These are phyloP conservation scores for Euphrasia arctica DNA, from an alignment of 305 asterid genomes.

Conservation along the genomic window DNA sequence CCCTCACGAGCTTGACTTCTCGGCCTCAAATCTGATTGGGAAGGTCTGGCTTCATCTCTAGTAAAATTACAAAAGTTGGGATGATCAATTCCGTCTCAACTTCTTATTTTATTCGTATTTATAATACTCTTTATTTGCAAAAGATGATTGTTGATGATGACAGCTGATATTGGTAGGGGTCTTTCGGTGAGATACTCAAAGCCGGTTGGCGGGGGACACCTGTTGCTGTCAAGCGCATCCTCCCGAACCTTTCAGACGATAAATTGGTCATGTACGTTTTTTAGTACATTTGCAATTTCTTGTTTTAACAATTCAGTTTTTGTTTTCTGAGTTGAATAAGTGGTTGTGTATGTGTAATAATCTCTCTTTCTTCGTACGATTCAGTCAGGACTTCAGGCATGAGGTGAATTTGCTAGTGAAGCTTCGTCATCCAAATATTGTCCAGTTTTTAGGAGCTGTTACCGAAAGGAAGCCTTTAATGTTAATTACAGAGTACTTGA, in stretches of 20 bases:
- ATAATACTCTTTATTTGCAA: conserved; percentile 21
- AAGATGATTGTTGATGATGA: conserved; percentile 32
- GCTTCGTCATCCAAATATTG: conserved; percentile 99
- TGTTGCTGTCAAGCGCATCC: conserved; percentile 93
- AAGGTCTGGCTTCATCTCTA: conserved; percentile 52
- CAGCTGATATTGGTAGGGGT: conserved; percentile 62
- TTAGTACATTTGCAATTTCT: conserved; percentile 1
- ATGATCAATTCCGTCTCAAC: not conserved
- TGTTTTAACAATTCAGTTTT: conserved; percentile 4
- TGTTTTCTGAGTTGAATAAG: not conserved
- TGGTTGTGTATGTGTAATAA: too few relatives aligned
- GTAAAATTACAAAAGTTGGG: not conserved
- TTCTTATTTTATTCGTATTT: not conserved
- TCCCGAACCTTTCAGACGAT: conserved; percentile 96
- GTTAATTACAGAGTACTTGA: conserved; percentile 91
- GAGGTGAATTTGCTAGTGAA: conserved; percentile 98
- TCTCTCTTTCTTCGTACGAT: conserved; percentile 23
- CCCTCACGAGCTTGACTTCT: conserved; percentile 85
- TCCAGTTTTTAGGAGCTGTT: conserved; percentile 98
- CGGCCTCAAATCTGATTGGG: conserved; percentile 65
- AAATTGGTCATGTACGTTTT: conserved; percentile 82
- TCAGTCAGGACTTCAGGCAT: conserved; percentile 98
- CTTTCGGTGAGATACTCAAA: conserved; percentile 95
- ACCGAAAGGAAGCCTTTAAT: conserved; percentile 90
- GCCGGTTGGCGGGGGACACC: conserved; percentile 98